A percentile compares a stretch with the other conserved stretches of the same genome.
Conservation (phyloP, 441 rosid species). For the Breynia disticha region DNA sequence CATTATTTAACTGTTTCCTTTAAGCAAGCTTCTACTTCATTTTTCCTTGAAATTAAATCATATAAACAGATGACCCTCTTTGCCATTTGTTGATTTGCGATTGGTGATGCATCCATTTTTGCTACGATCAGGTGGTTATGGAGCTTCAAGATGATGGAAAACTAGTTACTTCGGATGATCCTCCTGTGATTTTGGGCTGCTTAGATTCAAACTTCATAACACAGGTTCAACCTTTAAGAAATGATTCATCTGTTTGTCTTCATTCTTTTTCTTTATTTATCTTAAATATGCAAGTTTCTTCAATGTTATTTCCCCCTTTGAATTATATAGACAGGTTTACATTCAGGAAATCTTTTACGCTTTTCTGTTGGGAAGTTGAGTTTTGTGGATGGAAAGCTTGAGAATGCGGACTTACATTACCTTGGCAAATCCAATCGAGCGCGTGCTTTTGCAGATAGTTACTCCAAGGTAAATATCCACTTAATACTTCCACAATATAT, state of each 20-base stretch:
- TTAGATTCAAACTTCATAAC: slow-evolving; percentile 51
- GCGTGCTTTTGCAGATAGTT: slow-evolving; percentile 88
- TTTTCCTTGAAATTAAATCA: too few relatives aligned
- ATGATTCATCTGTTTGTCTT: slow-evolving; percentile 16
- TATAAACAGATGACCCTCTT: neutral
- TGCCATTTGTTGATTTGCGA: neutral
- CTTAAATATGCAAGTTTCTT: slow-evolving; percentile 3
- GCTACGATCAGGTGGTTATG: slow-evolving; percentile 58
- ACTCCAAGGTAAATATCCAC: slow-evolving; percentile 59
- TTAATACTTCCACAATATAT: too few relatives aligned
- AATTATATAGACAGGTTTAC: slow-evolving; percentile 48
- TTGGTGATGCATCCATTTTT: neutral
- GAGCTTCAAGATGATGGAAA: slow-evolving; percentile 76
- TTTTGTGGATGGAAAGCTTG: slow-evolving; percentile 71
- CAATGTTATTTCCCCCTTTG: slow-evolving; percentile 12
- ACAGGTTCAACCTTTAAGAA: slow-evolving; percentile 32
- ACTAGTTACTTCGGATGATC: slow-evolving; percentile 79
- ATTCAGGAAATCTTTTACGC: slow-evolving; percentile 56
- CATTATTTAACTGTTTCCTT: neutral
- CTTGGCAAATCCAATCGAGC: slow-evolving; percentile 58
- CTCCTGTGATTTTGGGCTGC: slow-evolving; percentile 61
- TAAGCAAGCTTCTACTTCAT: neutral
- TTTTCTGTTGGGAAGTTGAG: slow-evolving; percentile 72
- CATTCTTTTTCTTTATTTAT: neutral
- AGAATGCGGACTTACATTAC: slow-evolving; percentile 67